Evolutionary conservation across 495 filamentous ascomycete genomes (phyloP).

Genomic region (Daldinia decipiens): DNA sequence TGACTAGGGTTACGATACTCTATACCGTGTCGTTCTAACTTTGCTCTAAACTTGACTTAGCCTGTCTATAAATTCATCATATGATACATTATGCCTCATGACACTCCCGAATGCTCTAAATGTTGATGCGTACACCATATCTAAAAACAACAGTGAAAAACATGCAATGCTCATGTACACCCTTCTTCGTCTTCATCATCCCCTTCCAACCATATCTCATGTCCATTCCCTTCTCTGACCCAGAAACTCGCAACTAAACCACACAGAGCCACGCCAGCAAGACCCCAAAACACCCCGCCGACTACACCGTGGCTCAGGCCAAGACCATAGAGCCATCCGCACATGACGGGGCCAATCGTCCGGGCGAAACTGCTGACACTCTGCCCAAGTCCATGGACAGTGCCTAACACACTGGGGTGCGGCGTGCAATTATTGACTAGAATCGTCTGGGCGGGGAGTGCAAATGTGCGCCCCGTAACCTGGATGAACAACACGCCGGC

Average conservation of each 20-base stretch:
- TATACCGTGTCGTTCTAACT: neutral
- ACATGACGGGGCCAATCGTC: slow-evolving; percentile 78
- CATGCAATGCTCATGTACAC: slow-evolving; percentile 7
- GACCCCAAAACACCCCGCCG: slow-evolving; percentile 80
- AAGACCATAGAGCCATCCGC: slow-evolving; percentile 75
- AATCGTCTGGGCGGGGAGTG: slow-evolving; percentile 78
- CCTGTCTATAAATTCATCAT: slow-evolving; percentile 18
- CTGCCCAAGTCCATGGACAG: slow-evolving; percentile 84
- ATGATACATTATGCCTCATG: no score
- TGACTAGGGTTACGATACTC: no score
- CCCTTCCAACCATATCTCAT: slow-evolving; percentile 74
- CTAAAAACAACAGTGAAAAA: neutral
- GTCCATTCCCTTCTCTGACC: slow-evolving; percentile 78
- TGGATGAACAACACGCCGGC: slow-evolving; percentile 74
- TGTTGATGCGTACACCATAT: no score
- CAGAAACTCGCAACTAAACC: slow-evolving; percentile 70
- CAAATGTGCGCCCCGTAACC: slow-evolving; percentile 83
- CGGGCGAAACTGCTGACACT: slow-evolving; percentile 75
- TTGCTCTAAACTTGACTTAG: neutral
- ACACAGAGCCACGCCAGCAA: slow-evolving; percentile 70
- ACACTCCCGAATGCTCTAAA: no score
- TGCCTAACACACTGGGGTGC: slow-evolving; percentile 81
- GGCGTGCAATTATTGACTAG: slow-evolving; percentile 86
- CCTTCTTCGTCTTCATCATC: slow-evolving; percentile 64
- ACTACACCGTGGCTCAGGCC: slow-evolving; percentile 76